Evolutionary conservation across 169 alveolate genomes (phyloP).

Genomic region (Plasmodium cynomolgi): DNA sequence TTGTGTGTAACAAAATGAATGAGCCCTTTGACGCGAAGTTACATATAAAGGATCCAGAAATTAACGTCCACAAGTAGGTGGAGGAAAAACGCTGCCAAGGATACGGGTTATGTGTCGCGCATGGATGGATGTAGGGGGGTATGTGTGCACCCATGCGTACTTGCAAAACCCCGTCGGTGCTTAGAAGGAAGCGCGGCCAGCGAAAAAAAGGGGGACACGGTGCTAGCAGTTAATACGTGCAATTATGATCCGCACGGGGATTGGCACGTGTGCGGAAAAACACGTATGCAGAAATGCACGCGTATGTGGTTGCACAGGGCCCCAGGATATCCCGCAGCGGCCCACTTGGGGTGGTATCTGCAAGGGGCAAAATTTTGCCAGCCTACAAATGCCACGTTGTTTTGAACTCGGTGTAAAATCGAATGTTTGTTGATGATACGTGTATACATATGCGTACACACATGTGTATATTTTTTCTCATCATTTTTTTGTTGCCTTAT

Average conservation of each 20-base stretch:
- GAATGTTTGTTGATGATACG: conserved; percentile 26
- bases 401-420: neutral
- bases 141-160: neutral
- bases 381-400: neutral
- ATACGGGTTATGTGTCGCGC: neutral
- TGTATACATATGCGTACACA: neutral
- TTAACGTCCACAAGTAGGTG: conserved; percentile 26
- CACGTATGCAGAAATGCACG: neutral
- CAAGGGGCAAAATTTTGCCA: neutral
- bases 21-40: conserved; percentile 59
- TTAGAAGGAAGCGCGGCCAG: neutral
- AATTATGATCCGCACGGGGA: neutral
- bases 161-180: neutral
- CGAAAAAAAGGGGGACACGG: neutral
- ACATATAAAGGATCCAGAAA: conserved; percentile 69
- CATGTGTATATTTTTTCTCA: conserved; percentile 1
- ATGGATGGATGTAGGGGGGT: conserved; percentile 13
- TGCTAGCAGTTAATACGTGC: neutral
- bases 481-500: conserved; percentile 21
- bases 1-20: conserved; percentile 72
- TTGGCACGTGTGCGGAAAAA: neutral
- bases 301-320: neutral
- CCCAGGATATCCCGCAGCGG: neutral
- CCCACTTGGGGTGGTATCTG: neutral
- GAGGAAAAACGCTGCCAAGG: neutral